A percentile compares a stretch with the other conserved stretches of the same genome.
These are phyloP conservation scores for Phyllosticta ampelicida DNA, from an alignment of 2,329 filamentous ascomycete genomes.

Conservation along the genomic window DNA sequence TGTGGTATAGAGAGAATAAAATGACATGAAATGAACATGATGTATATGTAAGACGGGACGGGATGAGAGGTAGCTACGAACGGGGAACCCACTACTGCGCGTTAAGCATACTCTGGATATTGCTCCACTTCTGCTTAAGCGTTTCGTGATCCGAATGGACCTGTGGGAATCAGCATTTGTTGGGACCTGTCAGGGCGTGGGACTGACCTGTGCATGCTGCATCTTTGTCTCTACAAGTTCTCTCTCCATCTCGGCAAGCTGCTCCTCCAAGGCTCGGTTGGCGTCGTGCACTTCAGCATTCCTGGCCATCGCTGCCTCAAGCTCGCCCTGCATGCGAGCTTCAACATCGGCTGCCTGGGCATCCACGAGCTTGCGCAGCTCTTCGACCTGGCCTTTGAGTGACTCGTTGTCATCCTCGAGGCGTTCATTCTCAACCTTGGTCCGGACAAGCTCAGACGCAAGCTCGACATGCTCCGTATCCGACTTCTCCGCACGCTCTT, in stretches of 20 bases:
- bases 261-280: slow-evolving; percentile 78
- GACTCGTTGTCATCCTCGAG: slow-evolving; percentile 83
- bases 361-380: slow-evolving; percentile 78
- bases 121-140: slow-evolving; percentile 39
- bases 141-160: slow-evolving; percentile 38
- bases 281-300: slow-evolving; percentile 92
- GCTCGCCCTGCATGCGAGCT: slow-evolving; percentile 66
- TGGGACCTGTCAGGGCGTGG: background rate
- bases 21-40: background rate
- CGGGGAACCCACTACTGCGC: slow-evolving; percentile 3
- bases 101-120: slow-evolving; percentile 36
- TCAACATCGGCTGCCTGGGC: slow-evolving; percentile 85
- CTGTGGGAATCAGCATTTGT: slow-evolving; percentile 13
- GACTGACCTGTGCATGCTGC: slow-evolving; percentile 81
- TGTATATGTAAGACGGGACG: background rate
- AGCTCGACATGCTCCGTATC: slow-evolving; percentile 86
- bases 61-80: background rate
- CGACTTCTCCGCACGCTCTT: slow-evolving; percentile 77
- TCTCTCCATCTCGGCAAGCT: slow-evolving; percentile 84
- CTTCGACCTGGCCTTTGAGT: slow-evolving; percentile 70
- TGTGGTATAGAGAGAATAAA: background rate
- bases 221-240: slow-evolving; percentile 89
- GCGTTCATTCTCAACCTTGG: slow-evolving; percentile 88
- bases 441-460: slow-evolving; percentile 80
- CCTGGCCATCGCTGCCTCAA: slow-evolving; percentile 82